phyloP scores from a whole-genome alignment of 2,329 filamentous ascomycete species.

The Cryphonectria carpinicola region DNA sequence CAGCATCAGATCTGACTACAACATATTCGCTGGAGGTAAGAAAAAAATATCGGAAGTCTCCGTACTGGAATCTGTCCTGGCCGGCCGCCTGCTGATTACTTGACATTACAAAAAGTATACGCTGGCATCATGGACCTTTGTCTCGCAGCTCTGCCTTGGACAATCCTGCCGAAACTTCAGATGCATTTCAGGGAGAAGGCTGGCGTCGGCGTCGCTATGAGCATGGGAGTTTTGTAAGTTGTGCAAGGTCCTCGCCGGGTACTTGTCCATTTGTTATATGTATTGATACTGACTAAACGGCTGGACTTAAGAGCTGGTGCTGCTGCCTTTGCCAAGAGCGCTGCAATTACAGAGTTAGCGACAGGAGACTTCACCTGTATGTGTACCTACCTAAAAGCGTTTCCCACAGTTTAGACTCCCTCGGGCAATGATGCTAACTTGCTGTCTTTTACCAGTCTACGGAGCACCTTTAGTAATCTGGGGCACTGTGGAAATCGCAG shows the following conservation, averaged over 20 bases:
- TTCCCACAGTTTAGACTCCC: neutral
- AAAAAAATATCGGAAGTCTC: neutral
- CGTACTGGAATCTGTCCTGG: neutral
- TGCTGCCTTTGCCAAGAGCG: constrained; percentile 1
- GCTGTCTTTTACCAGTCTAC: neutral
- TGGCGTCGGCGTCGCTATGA: constrained; percentile 27
- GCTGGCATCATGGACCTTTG: constrained; percentile 27
- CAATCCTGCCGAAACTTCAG: constrained; percentile 22
- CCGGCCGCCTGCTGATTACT: neutral
- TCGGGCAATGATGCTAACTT: neutral
- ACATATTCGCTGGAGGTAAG: constrained; percentile 33
- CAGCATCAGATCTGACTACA: constrained; percentile 31
- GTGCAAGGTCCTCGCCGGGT: constrained; percentile 45
- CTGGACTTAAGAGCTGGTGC: neutral
- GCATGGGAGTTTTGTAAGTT: constrained; percentile 38
- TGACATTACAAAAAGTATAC: constrained; percentile 6
- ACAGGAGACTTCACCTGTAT: neutral
- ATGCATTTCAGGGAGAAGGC: constrained; percentile 27
- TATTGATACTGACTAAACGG: neutral
- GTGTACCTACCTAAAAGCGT: neutral
- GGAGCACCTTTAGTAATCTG: neutral
- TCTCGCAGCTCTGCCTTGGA: constrained; percentile 27
- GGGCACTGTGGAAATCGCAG: constrained; percentile 7
- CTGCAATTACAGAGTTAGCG: neutral
- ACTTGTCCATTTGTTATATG: neutral